Conservation (phyloP, 78 protist genomes). For the slime mould (Dictyostelium discoideum) region dicty_2.7 NC_007088.5:5688001-5688500, state of each 20-base stretch:
- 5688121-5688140: background rate
- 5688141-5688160: background rate
- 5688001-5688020: constrained; percentile 55
- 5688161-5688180: background rate
- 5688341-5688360: constrained; percentile 21
- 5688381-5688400: background rate
- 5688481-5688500: too few relatives aligned
- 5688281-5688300: constrained; percentile 46
- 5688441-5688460: too few relatives aligned
- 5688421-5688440: background rate
- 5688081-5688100: background rate
- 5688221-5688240: constrained; percentile 15
- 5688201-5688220: background rate
- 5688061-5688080: constrained; percentile 32
- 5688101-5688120: background rate
- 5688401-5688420: background rate
- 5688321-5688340: constrained; percentile 33
- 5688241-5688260: constrained; percentile 26
- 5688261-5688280: constrained; percentile 20
- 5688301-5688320: constrained; percentile 24
- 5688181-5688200: constrained; percentile 29
- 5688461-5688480: too few relatives aligned
- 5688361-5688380: background rate
- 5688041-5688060: background rate
- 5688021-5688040: constrained; percentile 56